Conservation (phyloP, 352 stramenopile genomes). For the Globisporangium ultimum region DNA sequence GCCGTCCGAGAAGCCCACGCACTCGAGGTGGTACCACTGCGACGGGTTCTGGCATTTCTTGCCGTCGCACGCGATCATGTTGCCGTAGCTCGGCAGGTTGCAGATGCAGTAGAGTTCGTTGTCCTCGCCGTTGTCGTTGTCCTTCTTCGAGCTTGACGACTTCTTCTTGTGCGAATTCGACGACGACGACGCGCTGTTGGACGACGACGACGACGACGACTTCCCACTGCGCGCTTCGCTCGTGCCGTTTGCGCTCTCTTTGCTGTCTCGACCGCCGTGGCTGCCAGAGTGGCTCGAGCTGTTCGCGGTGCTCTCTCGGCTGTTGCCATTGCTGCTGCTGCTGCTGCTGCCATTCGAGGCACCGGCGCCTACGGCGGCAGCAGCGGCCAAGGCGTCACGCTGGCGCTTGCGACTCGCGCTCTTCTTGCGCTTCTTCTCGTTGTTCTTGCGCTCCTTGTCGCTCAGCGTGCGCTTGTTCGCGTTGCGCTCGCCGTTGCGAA, state of each 20-base stretch:
- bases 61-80: slow-evolving; percentile 88
- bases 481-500: slow-evolving; percentile 78
- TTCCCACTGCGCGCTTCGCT: background rate
- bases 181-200: slow-evolving; percentile 17
- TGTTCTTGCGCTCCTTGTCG: slow-evolving; percentile 63
- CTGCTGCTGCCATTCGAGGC: background rate
- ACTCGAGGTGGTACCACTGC: slow-evolving; percentile 88
- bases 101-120: slow-evolving; percentile 89
- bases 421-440: slow-evolving; percentile 72
- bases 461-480: slow-evolving; percentile 42
- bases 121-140: slow-evolving; percentile 68
- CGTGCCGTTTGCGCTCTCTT: slow-evolving; percentile 13
- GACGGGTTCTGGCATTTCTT: slow-evolving; percentile 86
- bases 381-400: slow-evolving; percentile 42
- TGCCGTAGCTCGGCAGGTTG: slow-evolving; percentile 82
- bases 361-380: slow-evolving; percentile 17
- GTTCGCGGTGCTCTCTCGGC: slow-evolving; percentile 15
- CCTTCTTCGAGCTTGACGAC: slow-evolving; percentile 38
- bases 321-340: background rate
- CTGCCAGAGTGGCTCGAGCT: too few species aligned
- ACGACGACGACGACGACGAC: slow-evolving; percentile 9
- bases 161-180: slow-evolving; percentile 37
- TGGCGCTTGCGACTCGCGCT: slow-evolving; percentile 69
- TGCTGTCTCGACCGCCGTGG: slow-evolving; percentile 13
- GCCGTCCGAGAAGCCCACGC: slow-evolving; percentile 75